Base-by-base conservation (phyloP, 1,284 basidiomycete genomes). In the Peniophora sp. region DNA sequence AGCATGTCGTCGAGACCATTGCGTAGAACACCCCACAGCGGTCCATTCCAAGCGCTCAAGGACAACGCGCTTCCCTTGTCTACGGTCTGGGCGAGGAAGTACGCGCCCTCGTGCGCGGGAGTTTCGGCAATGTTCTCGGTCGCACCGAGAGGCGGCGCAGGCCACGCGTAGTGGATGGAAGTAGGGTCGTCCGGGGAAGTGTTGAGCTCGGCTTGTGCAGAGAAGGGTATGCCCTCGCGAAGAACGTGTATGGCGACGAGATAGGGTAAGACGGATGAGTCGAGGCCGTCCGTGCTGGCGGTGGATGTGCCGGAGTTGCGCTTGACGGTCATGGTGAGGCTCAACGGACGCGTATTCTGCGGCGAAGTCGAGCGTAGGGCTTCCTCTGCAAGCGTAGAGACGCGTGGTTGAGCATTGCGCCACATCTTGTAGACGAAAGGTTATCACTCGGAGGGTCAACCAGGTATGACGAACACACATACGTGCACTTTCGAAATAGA, bases 1-100 rank as follows among this genome's bases (percentile, higher is more conserved):
- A 53, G 27, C 45, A 39, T 53, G 46, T 53, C 52, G 49, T 53
- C 52, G 1, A 53, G 24, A 35, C 55, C 50, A 12, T 52, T 54
- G 23, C 53, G 35, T 46, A 53, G 24, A 19, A 25, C 35, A n/a
- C 50, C 35, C 53, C 53, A 52, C 22, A 38, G 20, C 24, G 52
- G 54, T 19, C 49, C 41, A 34, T 49, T 25, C 49, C 52, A 52
- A n/a, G 47, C 47, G 8, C 32, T 32, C n/a, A 50, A 45, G 34
- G 38, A 24, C 43, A 56, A 36, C 2, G 49, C 11, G 36, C 14
- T 45, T 39, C 45, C 50, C 12, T 27, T 44, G 22, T 50, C 54
- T n/a, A 48, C 16, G 5, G 34, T 14, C 36, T 10, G 39, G 32
- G 52, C 23, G 20, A 49, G 22, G n/a, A 51, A 52, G 43, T 50